These are phyloP conservation scores for Hypericum androsaemum DNA, from an alignment of 345 rosid genomes.

Conservation along the genomic window DNA sequence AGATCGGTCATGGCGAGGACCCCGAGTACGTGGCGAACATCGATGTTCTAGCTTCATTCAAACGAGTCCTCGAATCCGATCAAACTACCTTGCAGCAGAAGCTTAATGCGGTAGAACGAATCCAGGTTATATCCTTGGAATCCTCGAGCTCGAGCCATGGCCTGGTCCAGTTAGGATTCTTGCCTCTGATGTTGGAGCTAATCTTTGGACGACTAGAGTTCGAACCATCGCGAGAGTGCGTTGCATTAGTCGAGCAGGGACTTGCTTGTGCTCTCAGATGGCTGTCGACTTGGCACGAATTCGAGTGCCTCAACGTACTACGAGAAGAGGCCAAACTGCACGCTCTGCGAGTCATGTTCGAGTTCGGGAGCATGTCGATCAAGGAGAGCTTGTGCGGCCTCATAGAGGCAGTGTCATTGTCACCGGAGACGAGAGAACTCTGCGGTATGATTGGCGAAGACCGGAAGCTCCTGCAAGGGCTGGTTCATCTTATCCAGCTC, in stretches of 20 bases:
- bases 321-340: conserved; percentile 29
- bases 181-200: conserved; percentile 33
- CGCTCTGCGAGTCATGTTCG: conserved; percentile 25
- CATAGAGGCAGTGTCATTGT: conserved; percentile 32
- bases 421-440: conserved; percentile 31
- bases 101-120: conserved; percentile 20
- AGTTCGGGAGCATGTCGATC: conserved; percentile 20
- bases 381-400: conserved; percentile 35
- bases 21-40: conserved; percentile 10
- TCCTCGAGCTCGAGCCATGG: conserved; percentile 16
- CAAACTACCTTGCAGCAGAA: conserved; percentile 18
- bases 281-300: conserved; percentile 17
- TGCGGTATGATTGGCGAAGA: conserved; percentile 21
- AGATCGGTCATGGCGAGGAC: conserved; percentile 20
- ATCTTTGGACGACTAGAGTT: conserved; percentile 24
- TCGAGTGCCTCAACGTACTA: conserved; percentile 21
- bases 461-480: conserved; percentile 9
- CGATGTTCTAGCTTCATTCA: conserved; percentile 26
- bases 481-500: conserved; percentile 22
- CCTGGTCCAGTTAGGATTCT: conserved; percentile 33
- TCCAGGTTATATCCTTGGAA: conserved; percentile 20
- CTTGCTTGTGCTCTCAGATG: conserved; percentile 29
- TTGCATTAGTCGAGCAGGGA: conserved; percentile 24
- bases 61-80: conserved; percentile 31
- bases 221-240: conserved; percentile 15